A percentile compares a stretch with the other conserved stretches of the same genome.
These are phyloP conservation scores for Botryotinia narcissicola DNA, from an alignment of 2,329 filamentous ascomycete genomes.

Conservation along the genomic window DNA sequence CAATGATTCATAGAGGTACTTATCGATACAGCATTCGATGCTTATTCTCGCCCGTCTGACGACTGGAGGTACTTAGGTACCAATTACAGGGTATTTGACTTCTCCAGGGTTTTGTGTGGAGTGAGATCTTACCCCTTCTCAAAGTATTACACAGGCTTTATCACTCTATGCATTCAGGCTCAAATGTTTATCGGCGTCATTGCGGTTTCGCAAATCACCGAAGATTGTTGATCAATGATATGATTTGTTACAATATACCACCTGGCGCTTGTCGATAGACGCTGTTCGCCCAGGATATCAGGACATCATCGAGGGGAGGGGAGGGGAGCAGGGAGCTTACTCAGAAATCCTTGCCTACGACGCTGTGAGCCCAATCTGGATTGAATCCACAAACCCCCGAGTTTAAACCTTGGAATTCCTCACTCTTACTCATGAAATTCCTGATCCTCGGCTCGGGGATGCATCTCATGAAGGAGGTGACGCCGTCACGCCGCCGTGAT, in stretches of 20 bases:
- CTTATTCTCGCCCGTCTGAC: constrained; percentile 1
- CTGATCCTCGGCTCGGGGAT: constrained; percentile 7
- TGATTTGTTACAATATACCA: background rate
- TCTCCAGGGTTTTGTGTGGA: background rate
- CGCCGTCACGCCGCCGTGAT: background rate
- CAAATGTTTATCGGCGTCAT: background rate
- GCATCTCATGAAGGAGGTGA: background rate
- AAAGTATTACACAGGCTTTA: background rate
- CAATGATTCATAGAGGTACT: background rate
- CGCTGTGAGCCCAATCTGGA: background rate
- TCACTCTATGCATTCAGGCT: constrained; percentile 1
- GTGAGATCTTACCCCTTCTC: background rate
- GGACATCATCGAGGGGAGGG: background rate
- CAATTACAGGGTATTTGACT: background rate
- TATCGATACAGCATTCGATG: constrained; percentile 1
- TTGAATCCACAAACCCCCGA: constrained; percentile 4
- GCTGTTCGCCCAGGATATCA: background rate
- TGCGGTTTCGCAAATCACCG: background rate
- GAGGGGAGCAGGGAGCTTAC: background rate
- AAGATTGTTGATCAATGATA: background rate
- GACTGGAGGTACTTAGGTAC: background rate
- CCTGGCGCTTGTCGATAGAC: constrained; percentile 13
- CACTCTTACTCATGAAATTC: background rate
- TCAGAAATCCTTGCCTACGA: background rate
- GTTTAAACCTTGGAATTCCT: background rate